These are phyloP conservation scores for Lipomyces lipofer DNA, from an alignment of 805 yeast species.

Conservation along the genomic window DNA sequence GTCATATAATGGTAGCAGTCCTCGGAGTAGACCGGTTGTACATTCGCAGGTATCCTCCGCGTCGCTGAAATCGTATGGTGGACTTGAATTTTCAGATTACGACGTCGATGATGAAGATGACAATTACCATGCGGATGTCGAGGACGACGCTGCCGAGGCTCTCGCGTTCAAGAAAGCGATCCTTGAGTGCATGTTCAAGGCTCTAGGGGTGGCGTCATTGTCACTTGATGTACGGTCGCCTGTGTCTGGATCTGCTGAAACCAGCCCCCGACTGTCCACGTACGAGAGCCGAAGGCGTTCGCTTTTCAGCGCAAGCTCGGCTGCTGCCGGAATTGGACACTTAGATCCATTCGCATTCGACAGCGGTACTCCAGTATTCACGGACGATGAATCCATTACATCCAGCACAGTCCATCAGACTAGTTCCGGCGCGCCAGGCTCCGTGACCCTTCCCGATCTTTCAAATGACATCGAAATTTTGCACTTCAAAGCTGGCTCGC, in stretches of 20 bases:
- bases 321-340: conserved; percentile 1
- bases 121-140: neutral
- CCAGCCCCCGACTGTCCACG: conserved; percentile 18
- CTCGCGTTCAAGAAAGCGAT: conserved; percentile 46
- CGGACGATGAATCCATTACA: conserved; percentile 39
- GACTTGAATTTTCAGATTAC: neutral
- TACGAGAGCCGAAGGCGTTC: conserved; percentile 11
- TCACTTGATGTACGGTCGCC: conserved; percentile 11
- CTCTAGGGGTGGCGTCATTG: conserved; percentile 59
- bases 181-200: conserved; percentile 66
- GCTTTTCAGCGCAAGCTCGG: neutral
- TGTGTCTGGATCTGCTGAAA: conserved; percentile 10
- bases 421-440: neutral
- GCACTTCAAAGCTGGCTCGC: conserved; percentile 53
- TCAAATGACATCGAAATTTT: conserved; percentile 60
- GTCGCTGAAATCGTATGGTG: neutral
- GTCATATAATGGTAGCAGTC: neutral
- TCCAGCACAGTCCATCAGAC: conserved; percentile 8
- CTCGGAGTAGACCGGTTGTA: neutral
- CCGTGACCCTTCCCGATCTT: conserved; percentile 47
- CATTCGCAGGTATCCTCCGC: neutral
- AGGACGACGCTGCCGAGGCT: conserved; percentile 7
- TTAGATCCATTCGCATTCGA: conserved; percentile 18
- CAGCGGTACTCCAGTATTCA: neutral
- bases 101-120: neutral